phyloP scores from a whole-genome alignment of 208 protist genomes.

The Leishmania tarentolae region DNA sequence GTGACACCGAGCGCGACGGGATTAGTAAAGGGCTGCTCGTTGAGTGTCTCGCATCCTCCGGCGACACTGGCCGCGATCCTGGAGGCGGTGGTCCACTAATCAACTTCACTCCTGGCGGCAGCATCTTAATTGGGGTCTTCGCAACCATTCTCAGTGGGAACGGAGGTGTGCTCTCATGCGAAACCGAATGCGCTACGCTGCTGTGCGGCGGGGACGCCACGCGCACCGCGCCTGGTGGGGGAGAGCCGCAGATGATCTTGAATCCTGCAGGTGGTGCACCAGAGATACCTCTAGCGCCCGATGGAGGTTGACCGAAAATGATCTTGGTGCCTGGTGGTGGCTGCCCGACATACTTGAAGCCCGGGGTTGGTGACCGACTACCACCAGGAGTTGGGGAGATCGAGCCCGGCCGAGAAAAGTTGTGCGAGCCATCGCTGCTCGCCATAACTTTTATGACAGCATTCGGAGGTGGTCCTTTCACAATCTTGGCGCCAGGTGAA shows the following conservation, averaged over 20 bases:
- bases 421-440: slow-evolving; percentile 5
- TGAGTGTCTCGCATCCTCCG: slow-evolving; percentile 8
- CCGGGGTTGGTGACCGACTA: slow-evolving; percentile 35
- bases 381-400: slow-evolving; percentile 5
- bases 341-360: slow-evolving; percentile 48
- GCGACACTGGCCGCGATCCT: slow-evolving; percentile 36
- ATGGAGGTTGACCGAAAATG: slow-evolving; percentile 19
- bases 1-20: slow-evolving; percentile 28
- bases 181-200: neutral
- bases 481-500: slow-evolving; percentile 46
- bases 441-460: slow-evolving; percentile 39
- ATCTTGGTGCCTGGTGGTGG: slow-evolving; percentile 2
- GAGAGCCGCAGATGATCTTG: slow-evolving; percentile 52
- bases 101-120: slow-evolving; percentile 44
- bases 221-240: slow-evolving; percentile 32
- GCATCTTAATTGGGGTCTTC: slow-evolving; percentile 14
- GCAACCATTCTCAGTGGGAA: slow-evolving; percentile 23
- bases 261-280: slow-evolving; percentile 38
- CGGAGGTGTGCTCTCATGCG: slow-evolving; percentile 5
- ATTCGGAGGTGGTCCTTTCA: slow-evolving; percentile 49
- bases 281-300: slow-evolving; percentile 10
- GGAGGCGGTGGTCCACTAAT: slow-evolving; percentile 50
- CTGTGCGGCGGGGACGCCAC: neutral
- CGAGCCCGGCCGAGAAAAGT: slow-evolving; percentile 1
- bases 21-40: slow-evolving; percentile 11